These are phyloP conservation scores for Glomus cerebriforme DNA, from an alignment of 192 early-diverging fungal species.

Conservation along the genomic window DNA sequence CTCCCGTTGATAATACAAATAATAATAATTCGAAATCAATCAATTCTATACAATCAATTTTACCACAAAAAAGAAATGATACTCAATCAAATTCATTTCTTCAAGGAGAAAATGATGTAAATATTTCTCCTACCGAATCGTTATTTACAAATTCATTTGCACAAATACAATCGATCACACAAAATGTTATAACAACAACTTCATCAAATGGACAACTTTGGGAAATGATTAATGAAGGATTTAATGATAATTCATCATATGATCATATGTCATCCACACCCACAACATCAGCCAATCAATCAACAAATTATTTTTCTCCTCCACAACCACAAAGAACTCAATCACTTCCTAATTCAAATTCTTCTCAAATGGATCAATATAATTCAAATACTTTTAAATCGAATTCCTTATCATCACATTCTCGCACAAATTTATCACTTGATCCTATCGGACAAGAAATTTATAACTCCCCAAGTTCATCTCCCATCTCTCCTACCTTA, in stretches of 20 bases:
- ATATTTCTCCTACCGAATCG: not conserved
- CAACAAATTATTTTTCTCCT: not conserved
- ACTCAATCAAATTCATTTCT: not conserved
- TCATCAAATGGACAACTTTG: not conserved
- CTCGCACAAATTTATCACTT: not conserved
- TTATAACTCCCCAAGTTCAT: not conserved
- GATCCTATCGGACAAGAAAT: not conserved
- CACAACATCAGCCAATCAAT: not conserved
- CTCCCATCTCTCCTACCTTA: not conserved
- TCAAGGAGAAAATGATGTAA: too few relatives aligned
- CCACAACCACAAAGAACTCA: not conserved
- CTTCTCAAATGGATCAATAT: not conserved
- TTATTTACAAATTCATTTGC: not conserved
- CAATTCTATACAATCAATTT: not conserved
- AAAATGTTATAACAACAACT: too few relatives aligned
- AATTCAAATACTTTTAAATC: not conserved
- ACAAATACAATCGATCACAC: not conserved
- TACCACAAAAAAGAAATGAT: not conserved
- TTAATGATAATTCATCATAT: not conserved
- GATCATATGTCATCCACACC: slow-evolving; percentile 1
- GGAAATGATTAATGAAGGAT: too few relatives aligned
- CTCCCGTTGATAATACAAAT: not conserved
- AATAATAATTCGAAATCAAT: not conserved
- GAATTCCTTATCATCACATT: not conserved
- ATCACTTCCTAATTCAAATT: not conserved